Percentiles rank a stretch among this genome's conserved stretches.
Conservation (phyloP, 129 eudicot species). For the Flaveria linearis region DNA sequence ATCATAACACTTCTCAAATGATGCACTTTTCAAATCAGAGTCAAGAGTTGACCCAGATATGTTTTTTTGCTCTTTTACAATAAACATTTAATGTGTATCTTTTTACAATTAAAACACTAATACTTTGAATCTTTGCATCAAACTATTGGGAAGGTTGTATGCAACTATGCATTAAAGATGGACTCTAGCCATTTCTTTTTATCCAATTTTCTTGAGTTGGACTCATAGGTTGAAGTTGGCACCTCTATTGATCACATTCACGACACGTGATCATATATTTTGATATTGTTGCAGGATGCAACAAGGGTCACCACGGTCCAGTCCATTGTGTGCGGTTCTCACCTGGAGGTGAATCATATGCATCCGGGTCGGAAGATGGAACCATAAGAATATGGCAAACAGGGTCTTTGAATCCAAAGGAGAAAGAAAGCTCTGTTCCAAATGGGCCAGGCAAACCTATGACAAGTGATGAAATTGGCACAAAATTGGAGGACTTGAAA, state of each 20-base stretch:
- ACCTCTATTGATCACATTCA: neutral
- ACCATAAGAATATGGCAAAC: constrained; percentile 88
- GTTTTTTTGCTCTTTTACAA: too few species aligned
- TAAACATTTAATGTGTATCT: neutral
- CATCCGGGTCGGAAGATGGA: constrained; percentile 94
- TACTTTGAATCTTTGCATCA: neutral
- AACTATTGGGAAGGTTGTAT: neutral
- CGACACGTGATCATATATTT: neutral
- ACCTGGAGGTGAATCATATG: constrained; percentile 90
- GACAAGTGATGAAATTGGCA: constrained; percentile 38
- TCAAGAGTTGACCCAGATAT: too few species aligned
- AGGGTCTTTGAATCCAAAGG: constrained; percentile 24
- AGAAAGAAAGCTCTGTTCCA: constrained; percentile 30
- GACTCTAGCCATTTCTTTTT: neutral
- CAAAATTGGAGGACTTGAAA: constrained; percentile 45
- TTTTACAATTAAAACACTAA: neutral
- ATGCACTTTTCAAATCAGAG: too few species aligned
- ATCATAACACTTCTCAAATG: neutral
- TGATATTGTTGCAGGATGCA: constrained; percentile 51
- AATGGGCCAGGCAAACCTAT: constrained; percentile 41
- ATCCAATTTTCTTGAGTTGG: too few species aligned
- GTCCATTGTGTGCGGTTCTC: constrained; percentile 82
- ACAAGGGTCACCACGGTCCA: constrained; percentile 95
- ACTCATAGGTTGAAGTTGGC: neutral
- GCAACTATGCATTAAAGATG: neutral